Evolutionary conservation across 1,139 yeast species (phyloP), one percentile per base, ranked within the genome.

Genomic region (Pichia sp.): DNA sequence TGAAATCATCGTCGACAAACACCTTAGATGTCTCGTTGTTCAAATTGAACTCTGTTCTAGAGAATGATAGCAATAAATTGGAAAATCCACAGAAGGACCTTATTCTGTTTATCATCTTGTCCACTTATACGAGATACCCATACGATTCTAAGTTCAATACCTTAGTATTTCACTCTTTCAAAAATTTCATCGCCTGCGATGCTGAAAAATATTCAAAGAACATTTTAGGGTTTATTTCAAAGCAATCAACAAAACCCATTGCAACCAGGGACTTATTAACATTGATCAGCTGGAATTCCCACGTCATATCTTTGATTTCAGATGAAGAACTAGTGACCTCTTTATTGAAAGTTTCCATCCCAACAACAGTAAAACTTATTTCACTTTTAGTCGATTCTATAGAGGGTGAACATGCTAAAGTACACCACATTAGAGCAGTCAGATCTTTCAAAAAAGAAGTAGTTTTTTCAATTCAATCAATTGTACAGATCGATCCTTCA

Each of bases 221-320:
- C 16, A 72, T 71, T 46, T 62, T 70, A 41, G 71, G 70, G 45
- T 79, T 70, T 55, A 69, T 79, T 41, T 54, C 62, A 36, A 71
- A 73, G 30, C 62, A 71, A 36, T 68, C 76, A 1, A 52, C 63
- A 1, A 70, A 68, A 49, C 66, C 71, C 12, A 66, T 74, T 53
- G 85, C 91, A 2, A 64, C 75, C 4, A 70, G 80, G 5, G 87
- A 81, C 63, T 69, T 80, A 54, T 69, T 81, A 62, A 74, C 84
- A 3, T 69, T 85, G 18, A 70, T 85, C 45, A 72, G 74, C 31
- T 85, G 91, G 90, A 67, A 72, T 46, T 76, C 74, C 55, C 59
- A 62, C 21, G 63, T 73, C 22, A 36, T 56, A 18, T 19, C 47
- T 12, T 42, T 49, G 22, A 54, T 60, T n/a, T 52, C 56, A 3